Conservation (phyloP, 2,329 filamentous ascomycete species). For the Hypoxylon sp. region DNA sequence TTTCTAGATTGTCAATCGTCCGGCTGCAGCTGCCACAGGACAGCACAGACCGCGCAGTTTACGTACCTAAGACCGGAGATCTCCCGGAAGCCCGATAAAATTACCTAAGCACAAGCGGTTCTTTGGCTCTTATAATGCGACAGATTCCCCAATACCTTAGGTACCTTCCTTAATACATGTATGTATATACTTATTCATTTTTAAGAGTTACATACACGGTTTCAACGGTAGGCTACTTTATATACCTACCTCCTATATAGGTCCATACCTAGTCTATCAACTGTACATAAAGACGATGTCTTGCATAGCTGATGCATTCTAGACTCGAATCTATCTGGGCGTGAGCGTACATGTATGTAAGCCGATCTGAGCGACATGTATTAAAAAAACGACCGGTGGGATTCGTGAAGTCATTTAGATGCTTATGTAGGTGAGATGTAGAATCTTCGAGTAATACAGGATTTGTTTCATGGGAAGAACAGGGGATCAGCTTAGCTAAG, state of each 20-base stretch:
- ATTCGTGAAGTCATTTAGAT: neutral
- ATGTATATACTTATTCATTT: neutral
- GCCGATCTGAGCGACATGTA: neutral
- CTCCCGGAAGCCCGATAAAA: constrained; percentile 21
- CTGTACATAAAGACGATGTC: neutral
- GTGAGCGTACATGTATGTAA: neutral
- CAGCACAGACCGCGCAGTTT: constrained; percentile 21
- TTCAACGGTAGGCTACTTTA: neutral
- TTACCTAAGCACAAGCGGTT: neutral
- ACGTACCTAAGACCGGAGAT: constrained; percentile 34
- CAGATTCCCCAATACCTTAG: no score
- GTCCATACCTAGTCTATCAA: neutral
- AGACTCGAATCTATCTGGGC: neutral
- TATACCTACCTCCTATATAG: neutral
- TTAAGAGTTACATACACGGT: neutral
- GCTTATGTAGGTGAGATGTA: neutral
- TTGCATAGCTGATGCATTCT: neutral
- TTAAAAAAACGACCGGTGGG: neutral
- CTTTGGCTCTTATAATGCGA: neutral
- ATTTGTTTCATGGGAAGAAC: constrained; percentile 1
- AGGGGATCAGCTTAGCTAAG: neutral
- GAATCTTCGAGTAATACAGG: neutral
- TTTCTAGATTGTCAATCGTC: constrained; percentile 15
- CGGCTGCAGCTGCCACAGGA: constrained; percentile 23
- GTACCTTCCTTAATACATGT: no score